Evolutionary conservation across 2,329 filamentous ascomycete species (phyloP), one percentile per base, ranked within the genome.

Genomic region (Graphiopsis chlorocephala): DNA sequence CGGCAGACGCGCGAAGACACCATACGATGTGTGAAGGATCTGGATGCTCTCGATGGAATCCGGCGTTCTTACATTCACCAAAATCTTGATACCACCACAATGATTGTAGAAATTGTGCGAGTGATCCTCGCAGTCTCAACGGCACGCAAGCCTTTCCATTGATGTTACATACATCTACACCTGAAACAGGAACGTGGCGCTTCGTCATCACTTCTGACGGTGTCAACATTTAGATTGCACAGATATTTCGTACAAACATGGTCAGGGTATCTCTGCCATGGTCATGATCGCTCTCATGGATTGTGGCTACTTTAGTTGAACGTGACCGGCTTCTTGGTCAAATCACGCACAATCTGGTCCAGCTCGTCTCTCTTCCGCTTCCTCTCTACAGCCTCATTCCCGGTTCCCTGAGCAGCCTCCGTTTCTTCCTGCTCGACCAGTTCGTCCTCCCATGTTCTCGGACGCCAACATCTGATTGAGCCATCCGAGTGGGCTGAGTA

Each of bases 401-500:
- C 23, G 72, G 48, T 62, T 73, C 38, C 73, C 71, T 67, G 80
- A 25, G 84, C 77, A 8, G 76, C 74, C 17, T 77, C 75, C 6
- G 76, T 74, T 12, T 76, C 72, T 42, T 82, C 79, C 29, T 80
- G 79, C 35, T 83, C 81, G 31, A 74, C 72, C 61, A 74, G 65
- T 8, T 74, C 76, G 63, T 81, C 79, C 6, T 81, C 80, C 58
- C 86, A 77, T 69, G 69, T 84, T 74, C 68, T 85, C 2, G 91
- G 90, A 70, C 84, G 83, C 93, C 94, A 97, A 4, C 86, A 86
- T 52, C 90, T 85, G 64, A 98, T 94, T 61, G 89, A 89, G 0
- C 94, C 94, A 74, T 97, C 92, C 3, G 89, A 83, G 72, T 97
- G 92, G 1, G 88, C 90, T 61, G 92, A 95, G 78, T 92, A 96